Base-by-base conservation (phyloP, 345 rosid genomes). In the Gossypium herbaceum region DNA sequence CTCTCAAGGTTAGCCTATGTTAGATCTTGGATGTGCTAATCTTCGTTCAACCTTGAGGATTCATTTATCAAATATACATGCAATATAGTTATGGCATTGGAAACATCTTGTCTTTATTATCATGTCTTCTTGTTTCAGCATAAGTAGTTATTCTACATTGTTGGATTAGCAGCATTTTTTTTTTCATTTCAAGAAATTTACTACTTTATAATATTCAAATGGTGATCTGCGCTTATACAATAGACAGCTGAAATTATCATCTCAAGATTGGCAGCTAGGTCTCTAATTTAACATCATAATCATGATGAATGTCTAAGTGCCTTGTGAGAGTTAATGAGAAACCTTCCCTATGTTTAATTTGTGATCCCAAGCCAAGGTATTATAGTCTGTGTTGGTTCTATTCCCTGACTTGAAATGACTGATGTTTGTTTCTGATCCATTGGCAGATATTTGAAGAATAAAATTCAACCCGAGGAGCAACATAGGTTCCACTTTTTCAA, bases 401-500 rank as follows among this genome's bases (percentile, higher is more conserved):
- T 73, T 72, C 64, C 51, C 39, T 24, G 22, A 16, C 29, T 16
- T 44, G 45, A 39, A 39, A 54, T 44, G 25, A 11, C 17, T 73
- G 65, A 43, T 59, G 39, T 24, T 22, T 45, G 13, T 10, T 73
- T 58, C 24, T 73, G 73, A 65, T 66, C 58, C 39, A 24, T 75
- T 80, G 47, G 68, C 82, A 95, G 99, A 84, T 93, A 95, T 75
- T 77, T 95, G 73, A 91, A 88, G 89, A 88, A 80, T 80, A 87
- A 65, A 55, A 81, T 93, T 86, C 85, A 75, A 73, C 79, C 88
- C 1, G 88, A 85, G 72, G 91, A 90, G 55, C 84, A 76, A 24
- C 87, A 79, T 44, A 85, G 93, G 62, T 95, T 88, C 81, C 91
- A 93, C 84, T 93, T 95, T 78, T 95, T 95, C 79, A 95, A 89